Base-by-base conservation (phyloP, 2,329 filamentous ascomycete species). In the Trichoderma simmonsii region DNA sequence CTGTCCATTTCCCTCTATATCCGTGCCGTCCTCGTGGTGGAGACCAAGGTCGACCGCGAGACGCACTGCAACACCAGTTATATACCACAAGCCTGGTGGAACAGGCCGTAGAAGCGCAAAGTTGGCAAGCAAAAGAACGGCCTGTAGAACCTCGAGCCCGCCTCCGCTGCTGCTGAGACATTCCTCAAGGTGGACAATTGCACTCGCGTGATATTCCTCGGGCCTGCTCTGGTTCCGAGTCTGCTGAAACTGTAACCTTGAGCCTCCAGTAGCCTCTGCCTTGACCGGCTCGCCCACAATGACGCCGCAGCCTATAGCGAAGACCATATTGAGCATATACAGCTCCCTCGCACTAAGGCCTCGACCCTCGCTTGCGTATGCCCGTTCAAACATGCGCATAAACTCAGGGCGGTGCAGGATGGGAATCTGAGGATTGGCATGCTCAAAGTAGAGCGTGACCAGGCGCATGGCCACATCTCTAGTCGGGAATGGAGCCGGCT, bases 241-340 rank as follows among this genome's bases (percentile, higher is more conserved):
- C 34, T 78, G 74, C 75, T 83, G 83, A 73, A 78, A 51, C 57
- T 75, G 70, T 30, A 78, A 70, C 71, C 74, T 77, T 48, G 75
- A 74, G 57, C 81, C 78, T 3, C 79, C 80, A 32, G 80, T 77
- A 57, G 83, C 80, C 60, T 85, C 82, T 8, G 87, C 81, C 79
- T 88, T 80, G 81, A 88, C 77, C 77, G 84, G 83, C 81, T 92
- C 84, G 74, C 88, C 93, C 76, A 97, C 90, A 75, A 98, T 97
- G 76, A 98, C 97, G 21, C 94, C 95, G 21, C 93, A 92, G 7
- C 96, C 96, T 77, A 98, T 98, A 15, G 95, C 95, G 83, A 97
- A 98, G 28, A 98, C 95, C 82, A 98, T 98, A 81, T 98, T 98
- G 74, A 98, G 86, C 83, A 97, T 89, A 82, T 98, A 98, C n/a